Percentiles rank a stretch among this genome's conserved stretches.
These are phyloP conservation scores for Phytopythium vexans DNA, from an alignment of 352 stramenopile genomes.

Conservation along the genomic window DNA sequence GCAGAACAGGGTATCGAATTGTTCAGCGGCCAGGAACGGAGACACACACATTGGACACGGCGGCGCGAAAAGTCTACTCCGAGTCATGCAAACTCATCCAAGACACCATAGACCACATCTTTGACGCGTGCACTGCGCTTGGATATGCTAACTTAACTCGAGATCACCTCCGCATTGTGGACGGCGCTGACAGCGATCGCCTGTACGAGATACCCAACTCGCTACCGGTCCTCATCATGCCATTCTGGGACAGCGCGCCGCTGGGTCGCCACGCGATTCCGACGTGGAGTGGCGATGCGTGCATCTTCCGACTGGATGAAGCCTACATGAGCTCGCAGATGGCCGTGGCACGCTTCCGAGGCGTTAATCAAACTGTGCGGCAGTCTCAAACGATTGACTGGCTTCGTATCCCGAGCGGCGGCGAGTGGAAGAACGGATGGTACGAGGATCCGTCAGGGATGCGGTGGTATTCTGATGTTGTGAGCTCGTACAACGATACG, in stretches of 20 bases:
- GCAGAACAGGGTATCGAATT: not conserved
- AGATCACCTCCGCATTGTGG: slow-evolving; percentile 6
- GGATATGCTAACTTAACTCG: slow-evolving; percentile 9
- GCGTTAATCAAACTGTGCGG: slow-evolving; percentile 11
- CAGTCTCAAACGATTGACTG: slow-evolving; percentile 12
- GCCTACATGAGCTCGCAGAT: slow-evolving; percentile 2
- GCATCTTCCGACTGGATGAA: slow-evolving; percentile 5
- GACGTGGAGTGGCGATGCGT: slow-evolving; percentile 8
- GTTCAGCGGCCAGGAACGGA: not conserved
- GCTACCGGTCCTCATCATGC: slow-evolving; percentile 12
- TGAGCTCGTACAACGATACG: slow-evolving; percentile 13
- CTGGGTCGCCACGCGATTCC: slow-evolving; percentile 5
- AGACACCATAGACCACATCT: slow-evolving; percentile 5
- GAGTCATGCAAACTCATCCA: slow-evolving; percentile 3
- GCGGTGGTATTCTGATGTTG: slow-evolving; percentile 22
- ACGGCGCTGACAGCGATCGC: slow-evolving; percentile 1
- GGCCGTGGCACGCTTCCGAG: slow-evolving; percentile 8
- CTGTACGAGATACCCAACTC: slow-evolving; percentile 6
- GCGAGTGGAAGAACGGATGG: slow-evolving; percentile 21
- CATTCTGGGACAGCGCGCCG: slow-evolving; percentile 7
- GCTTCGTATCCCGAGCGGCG: slow-evolving; percentile 7
- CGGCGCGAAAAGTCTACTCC: not conserved
- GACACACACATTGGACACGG: not conserved
- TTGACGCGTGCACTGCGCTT: slow-evolving; percentile 2
- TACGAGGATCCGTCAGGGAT: slow-evolving; percentile 19